Evolutionary conservation across 331 rosid genomes (phyloP).

Genomic region (Pyrus hybrid): DNA sequence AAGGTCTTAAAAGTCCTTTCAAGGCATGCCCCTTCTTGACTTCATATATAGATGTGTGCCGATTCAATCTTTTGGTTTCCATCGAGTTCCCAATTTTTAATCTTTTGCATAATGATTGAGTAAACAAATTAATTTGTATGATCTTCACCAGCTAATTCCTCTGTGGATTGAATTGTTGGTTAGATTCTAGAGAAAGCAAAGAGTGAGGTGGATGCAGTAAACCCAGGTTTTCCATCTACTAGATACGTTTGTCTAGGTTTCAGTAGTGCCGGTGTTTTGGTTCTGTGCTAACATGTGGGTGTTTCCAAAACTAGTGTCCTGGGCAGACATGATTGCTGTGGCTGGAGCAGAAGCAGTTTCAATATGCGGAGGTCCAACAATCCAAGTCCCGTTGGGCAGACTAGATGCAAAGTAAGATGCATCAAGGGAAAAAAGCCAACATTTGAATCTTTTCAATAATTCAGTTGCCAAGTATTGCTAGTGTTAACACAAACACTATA

Average conservation of each 20-base stretch:
- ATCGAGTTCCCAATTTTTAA: neutral
- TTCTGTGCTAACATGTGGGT: slow-evolving; percentile 17
- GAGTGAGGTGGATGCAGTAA: slow-evolving; percentile 58
- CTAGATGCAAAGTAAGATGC: too few relatives aligned
- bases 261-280: slow-evolving; percentile 6
- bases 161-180: slow-evolving; percentile 13
- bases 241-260: slow-evolving; percentile 4
- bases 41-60: neutral
- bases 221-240: slow-evolving; percentile 51
- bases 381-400: too few relatives aligned
- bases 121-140: too few relatives aligned
- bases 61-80: neutral
- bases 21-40: slow-evolving; percentile 44
- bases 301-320: slow-evolving; percentile 53
- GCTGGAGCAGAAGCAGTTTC: too few relatives aligned
- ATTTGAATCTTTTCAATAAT: too few relatives aligned
- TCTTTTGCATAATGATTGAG: neutral
- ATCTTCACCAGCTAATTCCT: slow-evolving; percentile 24
- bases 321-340: slow-evolving; percentile 54
- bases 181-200: slow-evolving; percentile 79
- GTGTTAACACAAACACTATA: too few relatives aligned
- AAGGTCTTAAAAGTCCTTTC: slow-evolving; percentile 64
- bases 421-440: too few relatives aligned
- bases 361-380: too few relatives aligned
- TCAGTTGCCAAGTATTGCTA: too few relatives aligned